These are phyloP conservation scores for Cryphonectria naterciae DNA, from an alignment of 2,329 filamentous ascomycete genomes.

Conservation along the genomic window DNA sequence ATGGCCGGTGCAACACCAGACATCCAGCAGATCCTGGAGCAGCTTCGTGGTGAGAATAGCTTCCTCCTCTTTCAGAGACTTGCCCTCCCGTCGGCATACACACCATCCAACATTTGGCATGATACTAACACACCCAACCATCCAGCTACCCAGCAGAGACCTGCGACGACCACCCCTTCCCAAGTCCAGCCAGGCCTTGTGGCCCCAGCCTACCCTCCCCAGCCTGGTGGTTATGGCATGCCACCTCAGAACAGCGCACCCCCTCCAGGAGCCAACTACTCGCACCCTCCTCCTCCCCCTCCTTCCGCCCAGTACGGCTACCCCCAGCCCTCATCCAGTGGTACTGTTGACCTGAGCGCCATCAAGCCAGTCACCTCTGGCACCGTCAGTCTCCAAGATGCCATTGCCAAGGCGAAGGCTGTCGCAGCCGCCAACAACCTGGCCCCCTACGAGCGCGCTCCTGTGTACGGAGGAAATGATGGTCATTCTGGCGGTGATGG, in stretches of 20 bases:
- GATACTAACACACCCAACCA: neutral
- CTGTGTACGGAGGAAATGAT: constrained; percentile 44
- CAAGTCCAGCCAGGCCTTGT: constrained; percentile 28
- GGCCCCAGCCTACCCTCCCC: constrained; percentile 26
- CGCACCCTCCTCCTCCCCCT: neutral
- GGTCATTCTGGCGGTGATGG: constrained; percentile 45
- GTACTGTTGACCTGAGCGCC: constrained; percentile 77
- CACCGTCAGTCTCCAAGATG: constrained; percentile 81
- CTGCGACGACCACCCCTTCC: constrained; percentile 25
- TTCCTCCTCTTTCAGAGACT: neutral
- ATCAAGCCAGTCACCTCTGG: constrained; percentile 81
- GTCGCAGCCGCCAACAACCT: constrained; percentile 81
- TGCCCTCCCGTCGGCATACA: neutral
- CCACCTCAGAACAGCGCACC: constrained; percentile 15
- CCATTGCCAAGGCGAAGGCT: constrained; percentile 81
- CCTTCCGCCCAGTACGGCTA: constrained; percentile 34
- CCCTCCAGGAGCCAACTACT: constrained; percentile 19
- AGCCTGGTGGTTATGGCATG: constrained; percentile 25
- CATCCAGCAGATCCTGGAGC: constrained; percentile 28
- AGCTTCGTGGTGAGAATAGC: constrained; percentile 27
- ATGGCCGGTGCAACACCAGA: constrained; percentile 28
- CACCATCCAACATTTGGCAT: neutral
- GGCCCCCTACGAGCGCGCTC: constrained; percentile 62
- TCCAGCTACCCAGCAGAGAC: constrained; percentile 26
- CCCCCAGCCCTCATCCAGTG: constrained; percentile 72